Evolutionary conservation across 257 asterid species (phyloP), one percentile per base, ranked within the genome.

Genomic region (Gynochthodes officinalis): DNA sequence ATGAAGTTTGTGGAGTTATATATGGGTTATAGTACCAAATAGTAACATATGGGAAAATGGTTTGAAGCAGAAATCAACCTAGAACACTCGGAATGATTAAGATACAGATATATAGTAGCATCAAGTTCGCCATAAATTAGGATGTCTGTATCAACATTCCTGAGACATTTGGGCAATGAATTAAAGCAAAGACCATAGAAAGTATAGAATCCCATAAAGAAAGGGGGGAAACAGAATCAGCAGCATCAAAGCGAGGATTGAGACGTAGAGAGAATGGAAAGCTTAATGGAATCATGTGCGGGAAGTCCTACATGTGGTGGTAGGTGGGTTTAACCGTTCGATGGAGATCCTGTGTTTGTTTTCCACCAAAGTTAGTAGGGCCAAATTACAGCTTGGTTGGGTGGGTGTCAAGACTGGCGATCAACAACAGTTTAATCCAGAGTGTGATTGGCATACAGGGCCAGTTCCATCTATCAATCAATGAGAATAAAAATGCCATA

Each of bases 251-350:
- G n/a, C n/a, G n/a, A n/a, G n/a, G n/a, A n/a, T n/a, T n/a, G n/a
- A n/a, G n/a, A n/a, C n/a, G n/a, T n/a, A n/a, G n/a, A n/a, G n/a
- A n/a, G n/a, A n/a, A 62, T 35, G 50, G 9, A 54, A 55, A 14
- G 35, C 44, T 32, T 67, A 69, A 43, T 43, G 64, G 65, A 71
- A 79, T 79, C 69, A 84, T 77, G 82, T 69, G 73, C 66, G 70
- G 43, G 81, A 60, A 76, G 75, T 0, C 52, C 62, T 69, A 67
- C 50, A 64, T 71, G 85, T 77, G 84, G 85, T 77, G 84, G 81
- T 86, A 68, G 85, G 86, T 79, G 76, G 77, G 75, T 69, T 76
- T 54, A 52, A 67, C 78, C 80, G 76, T 73, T 72, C 69, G 84
- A 46, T 46, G 48, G 48, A 1, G 52, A 71, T 82, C 16, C 67